Conservation (phyloP, 2,329 filamentous ascomycete genomes). For the Colletotrichum australisinense region DNA sequence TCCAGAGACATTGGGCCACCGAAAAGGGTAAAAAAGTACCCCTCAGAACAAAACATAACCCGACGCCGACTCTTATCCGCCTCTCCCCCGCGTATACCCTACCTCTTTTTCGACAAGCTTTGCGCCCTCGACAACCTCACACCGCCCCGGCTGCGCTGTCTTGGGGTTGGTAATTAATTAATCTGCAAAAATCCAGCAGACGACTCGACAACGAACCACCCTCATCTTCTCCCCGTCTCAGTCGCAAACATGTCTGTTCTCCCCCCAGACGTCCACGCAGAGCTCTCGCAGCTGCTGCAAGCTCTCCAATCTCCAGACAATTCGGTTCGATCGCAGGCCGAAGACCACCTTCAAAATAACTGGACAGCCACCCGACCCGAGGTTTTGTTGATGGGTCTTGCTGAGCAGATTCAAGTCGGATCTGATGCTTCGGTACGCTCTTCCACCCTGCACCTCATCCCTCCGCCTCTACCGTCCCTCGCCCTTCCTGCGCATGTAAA, state of each 20-base stretch:
- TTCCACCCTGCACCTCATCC: conserved; percentile 7
- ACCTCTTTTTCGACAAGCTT: not conserved
- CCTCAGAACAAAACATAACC: conserved; percentile 32
- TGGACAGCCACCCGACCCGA: conserved; percentile 88
- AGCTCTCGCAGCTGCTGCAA: conserved; percentile 87
- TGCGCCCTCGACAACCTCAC: conserved; percentile 19
- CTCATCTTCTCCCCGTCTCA: not conserved
- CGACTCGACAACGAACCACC: conserved; percentile 4
- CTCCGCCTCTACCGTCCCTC: not conserved
- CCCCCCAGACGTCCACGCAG: conserved; percentile 83
- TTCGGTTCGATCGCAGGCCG: conserved; percentile 82
- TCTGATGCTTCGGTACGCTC: conserved; percentile 74
- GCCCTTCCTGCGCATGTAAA: not conserved
- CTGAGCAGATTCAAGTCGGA: conserved; percentile 88
- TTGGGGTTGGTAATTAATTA: conserved; percentile 29
- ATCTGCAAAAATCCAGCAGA: not conserved
- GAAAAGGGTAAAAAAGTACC: conserved; percentile 28
- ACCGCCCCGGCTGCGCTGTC: conserved; percentile 30
- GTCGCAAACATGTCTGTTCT: conserved; percentile 80
- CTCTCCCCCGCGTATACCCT: conserved; percentile 26
- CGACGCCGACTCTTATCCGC: conserved; percentile 25
- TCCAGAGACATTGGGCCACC: conserved; percentile 11
- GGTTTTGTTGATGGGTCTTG: conserved; percentile 91
- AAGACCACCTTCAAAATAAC: conserved; percentile 90
- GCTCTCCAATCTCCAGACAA: conserved; percentile 94